These are phyloP conservation scores for Psophocarpus tetragonolobus DNA, from an alignment of 306 rosid genomes.

Conservation along the genomic window DNA sequence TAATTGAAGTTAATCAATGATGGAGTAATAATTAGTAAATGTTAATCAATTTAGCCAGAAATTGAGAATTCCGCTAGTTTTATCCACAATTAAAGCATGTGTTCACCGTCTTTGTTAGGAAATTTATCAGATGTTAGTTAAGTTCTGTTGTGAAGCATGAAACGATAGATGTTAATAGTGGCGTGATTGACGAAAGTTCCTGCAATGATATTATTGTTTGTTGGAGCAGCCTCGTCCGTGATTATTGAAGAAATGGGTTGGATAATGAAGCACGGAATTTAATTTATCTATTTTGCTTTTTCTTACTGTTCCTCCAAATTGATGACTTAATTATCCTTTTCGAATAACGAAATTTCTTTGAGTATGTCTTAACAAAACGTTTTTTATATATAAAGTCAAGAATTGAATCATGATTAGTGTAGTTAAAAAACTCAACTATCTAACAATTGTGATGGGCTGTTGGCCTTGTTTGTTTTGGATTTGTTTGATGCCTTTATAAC, in stretches of 20 bases:
- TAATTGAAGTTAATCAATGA: neutral
- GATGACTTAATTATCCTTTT: neutral
- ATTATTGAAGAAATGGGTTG: conserved; percentile 17
- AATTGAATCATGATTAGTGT: neutral
- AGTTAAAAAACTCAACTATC: neutral
- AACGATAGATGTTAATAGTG: neutral
- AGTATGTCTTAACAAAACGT: neutral
- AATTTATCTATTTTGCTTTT: neutral
- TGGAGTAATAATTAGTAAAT: neutral
- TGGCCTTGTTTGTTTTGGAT: neutral
- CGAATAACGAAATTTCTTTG: neutral
- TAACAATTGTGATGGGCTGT: neutral
- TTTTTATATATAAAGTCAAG: neutral
- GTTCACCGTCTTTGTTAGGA: neutral
- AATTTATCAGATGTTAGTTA: conserved; percentile 21
- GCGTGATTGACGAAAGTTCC: neutral
- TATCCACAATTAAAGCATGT: neutral
- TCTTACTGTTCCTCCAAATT: neutral
- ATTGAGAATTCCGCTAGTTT: neutral
- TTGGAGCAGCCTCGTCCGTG: conserved; percentile 24
- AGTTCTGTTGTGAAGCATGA: neutral
- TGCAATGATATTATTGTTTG: conserved; percentile 7
- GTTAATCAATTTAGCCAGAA: conserved; percentile 12
- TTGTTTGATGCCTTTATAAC: neutral
- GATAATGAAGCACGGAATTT: neutral